Evolutionary conservation across 495 filamentous ascomycete species (phyloP).

Genomic region (Penicillium argentinense): DNA sequence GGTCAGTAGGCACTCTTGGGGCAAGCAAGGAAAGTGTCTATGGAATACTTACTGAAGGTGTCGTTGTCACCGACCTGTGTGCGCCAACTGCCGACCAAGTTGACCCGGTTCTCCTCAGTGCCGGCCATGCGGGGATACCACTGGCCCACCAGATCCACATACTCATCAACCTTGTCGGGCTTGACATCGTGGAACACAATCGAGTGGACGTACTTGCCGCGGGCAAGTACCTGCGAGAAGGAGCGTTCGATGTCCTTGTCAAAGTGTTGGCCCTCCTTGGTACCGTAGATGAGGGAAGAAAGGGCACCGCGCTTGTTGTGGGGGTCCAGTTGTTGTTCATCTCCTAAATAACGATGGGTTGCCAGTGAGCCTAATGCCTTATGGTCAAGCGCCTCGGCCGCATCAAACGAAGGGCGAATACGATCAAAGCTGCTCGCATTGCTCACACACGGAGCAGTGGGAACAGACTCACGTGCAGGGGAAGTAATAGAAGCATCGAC

Average conservation of each 20-base stretch:
- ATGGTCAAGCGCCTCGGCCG: slow-evolving; percentile 37
- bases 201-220: slow-evolving; percentile 97
- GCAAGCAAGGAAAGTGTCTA: not conserved
- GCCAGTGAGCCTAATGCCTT: slow-evolving; percentile 67
- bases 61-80: slow-evolving; percentile 98
- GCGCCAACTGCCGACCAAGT: slow-evolving; percentile 97
- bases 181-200: slow-evolving; percentile 97
- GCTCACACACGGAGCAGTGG: slow-evolving; percentile 57
- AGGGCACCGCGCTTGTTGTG: slow-evolving; percentile 49
- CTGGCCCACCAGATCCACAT: slow-evolving; percentile 83
- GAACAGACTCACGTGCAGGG: slow-evolving; percentile 51
- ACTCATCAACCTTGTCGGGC: slow-evolving; percentile 93
- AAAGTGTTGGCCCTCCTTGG: slow-evolving; percentile 86
- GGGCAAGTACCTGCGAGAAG: slow-evolving; percentile 89
- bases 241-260: slow-evolving; percentile 93
- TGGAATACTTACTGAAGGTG: slow-evolving; percentile 72
- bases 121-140: slow-evolving; percentile 90
- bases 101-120: slow-evolving; percentile 81
- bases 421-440: slow-evolving; percentile 47
- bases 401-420: slow-evolving; percentile 36
- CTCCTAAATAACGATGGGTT: slow-evolving; percentile 54
- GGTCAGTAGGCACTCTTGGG: not conserved
- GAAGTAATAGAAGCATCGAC: slow-evolving; percentile 46
- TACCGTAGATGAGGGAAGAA: slow-evolving; percentile 87
- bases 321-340: slow-evolving; percentile 49